These are phyloP conservation scores for Aspergillus phoenicis DNA, from an alignment of 2,329 filamentous ascomycete genomes.

Conservation along the genomic window DNA sequence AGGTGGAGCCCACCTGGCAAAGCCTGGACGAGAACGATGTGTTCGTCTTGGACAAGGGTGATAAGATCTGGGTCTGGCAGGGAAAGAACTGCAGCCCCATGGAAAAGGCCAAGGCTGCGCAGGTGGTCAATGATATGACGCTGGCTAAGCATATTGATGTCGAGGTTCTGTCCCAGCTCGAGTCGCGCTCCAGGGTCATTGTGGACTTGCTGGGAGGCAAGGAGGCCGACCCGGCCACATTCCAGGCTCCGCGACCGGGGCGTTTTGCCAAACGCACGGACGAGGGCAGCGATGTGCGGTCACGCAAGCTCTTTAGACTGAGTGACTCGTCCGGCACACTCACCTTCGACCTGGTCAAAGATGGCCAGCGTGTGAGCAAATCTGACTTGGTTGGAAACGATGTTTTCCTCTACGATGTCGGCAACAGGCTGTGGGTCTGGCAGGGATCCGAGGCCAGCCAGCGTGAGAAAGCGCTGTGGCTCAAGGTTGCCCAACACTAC, in stretches of 20 bases:
- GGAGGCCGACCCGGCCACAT: conserved; percentile 44
- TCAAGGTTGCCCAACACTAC: conserved; percentile 36
- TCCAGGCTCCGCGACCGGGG: conserved; percentile 46
- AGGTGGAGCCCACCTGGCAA: conserved; percentile 63
- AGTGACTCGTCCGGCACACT: conserved; percentile 63
- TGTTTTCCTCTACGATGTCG: conserved; percentile 64
- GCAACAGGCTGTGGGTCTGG: conserved; percentile 67
- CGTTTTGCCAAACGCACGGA: conserved; percentile 39
- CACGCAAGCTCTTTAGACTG: conserved; percentile 61
- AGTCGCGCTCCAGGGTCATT: conserved; percentile 53
- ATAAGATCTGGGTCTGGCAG: conserved; percentile 72
- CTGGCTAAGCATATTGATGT: conserved; percentile 65
- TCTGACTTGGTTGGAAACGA: conserved; percentile 61
- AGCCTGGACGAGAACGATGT: conserved; percentile 69
- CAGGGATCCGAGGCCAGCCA: conserved; percentile 61
- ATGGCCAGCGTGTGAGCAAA: conserved; percentile 50
- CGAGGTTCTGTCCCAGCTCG: conserved; percentile 65
- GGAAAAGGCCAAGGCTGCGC: conserved; percentile 69
- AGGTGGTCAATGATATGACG: conserved; percentile 62
- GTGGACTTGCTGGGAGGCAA: conserved; percentile 59
- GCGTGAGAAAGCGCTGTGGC: conserved; percentile 62
- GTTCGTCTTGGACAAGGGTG: conserved; percentile 63
- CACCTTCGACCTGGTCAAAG: conserved; percentile 61
- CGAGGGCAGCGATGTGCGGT: conserved; percentile 15
- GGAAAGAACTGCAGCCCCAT: conserved; percentile 66